Base-by-base conservation (phyloP, 495 filamentous ascomycete genomes). In the Penicillium paradoxum region DNA sequence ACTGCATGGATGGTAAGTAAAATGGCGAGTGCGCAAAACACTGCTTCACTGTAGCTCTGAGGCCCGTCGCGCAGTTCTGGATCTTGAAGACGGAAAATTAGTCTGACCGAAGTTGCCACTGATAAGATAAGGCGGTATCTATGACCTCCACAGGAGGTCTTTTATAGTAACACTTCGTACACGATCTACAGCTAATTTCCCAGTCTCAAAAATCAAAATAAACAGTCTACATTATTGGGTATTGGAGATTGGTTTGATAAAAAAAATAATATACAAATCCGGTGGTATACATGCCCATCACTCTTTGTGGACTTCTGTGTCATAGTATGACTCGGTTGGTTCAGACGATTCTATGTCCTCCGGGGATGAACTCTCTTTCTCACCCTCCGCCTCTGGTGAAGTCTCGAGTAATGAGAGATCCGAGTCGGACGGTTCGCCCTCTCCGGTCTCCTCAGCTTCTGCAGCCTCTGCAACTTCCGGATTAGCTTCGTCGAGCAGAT, bases 31-130 rank as follows among this genome's bases (percentile, higher is more conserved):
- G 61, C 53, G 58, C 54, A 56, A 59, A 59, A 54, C 50, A 45
- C 54, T 50, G 49, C 41, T 42, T 10, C 13, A 25, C 47, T 42
- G n/a, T 29, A 44, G 55, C 37, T 48, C 45, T 40, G 34, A 19
- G 27, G 30, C 19, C 40, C 34, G 45, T 41, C 54, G 43, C 54
- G 43, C 51, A 53, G 50, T 27, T 27, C 13, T 14, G 60, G 59
- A 67, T 61, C 43, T 55, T 58, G 44, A 52, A 60, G 59, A 61
- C 68, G 73, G 72, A 74, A 74, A 73, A 74, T 73, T 63, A 66
- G 68, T 70, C 53, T 59, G 60, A 66, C 69, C 53, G 58, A 54
- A 44, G 33, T 64, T 53, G 73, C 71, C 70, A 72, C 69, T 47
- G 71, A 74, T 76, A 73, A 73, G 68, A 71, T 71, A 71, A 71